These are phyloP conservation scores for Penicillium thymicola DNA, from an alignment of 2,329 filamentous ascomycete species.

Conservation along the genomic window DNA sequence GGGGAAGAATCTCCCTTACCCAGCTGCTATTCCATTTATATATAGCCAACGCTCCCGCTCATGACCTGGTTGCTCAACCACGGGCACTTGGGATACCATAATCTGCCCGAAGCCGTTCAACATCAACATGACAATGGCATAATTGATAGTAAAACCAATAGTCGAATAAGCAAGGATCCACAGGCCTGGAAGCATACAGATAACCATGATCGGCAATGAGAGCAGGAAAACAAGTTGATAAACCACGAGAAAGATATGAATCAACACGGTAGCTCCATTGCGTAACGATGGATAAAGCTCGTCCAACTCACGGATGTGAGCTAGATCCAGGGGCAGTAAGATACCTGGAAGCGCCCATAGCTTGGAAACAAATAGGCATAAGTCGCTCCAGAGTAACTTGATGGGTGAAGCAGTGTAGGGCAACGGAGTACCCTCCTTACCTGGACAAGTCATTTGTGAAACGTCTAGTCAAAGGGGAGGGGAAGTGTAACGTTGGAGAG, in stretches of 20 bases:
- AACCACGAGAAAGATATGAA: slow-evolving; percentile 59
- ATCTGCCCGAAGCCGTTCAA: slow-evolving; percentile 51
- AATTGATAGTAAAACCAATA: slow-evolving; percentile 28
- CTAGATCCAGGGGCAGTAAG: slow-evolving; percentile 56
- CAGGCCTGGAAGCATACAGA: slow-evolving; percentile 44
- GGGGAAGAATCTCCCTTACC: slow-evolving; percentile 27
- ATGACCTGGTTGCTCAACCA: slow-evolving; percentile 35
- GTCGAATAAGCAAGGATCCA: slow-evolving; percentile 29
- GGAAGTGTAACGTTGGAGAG: background rate
- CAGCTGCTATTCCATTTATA: slow-evolving; percentile 64
- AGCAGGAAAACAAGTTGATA: slow-evolving; percentile 62
- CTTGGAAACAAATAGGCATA: slow-evolving; percentile 36
- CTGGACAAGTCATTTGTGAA: slow-evolving; percentile 5
- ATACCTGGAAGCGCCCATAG: slow-evolving; percentile 53
- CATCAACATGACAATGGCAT: slow-evolving; percentile 28
- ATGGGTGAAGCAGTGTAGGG: slow-evolving; percentile 42
- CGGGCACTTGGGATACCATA: slow-evolving; percentile 30
- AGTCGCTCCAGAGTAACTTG: slow-evolving; percentile 39
- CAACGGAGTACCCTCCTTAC: slow-evolving; percentile 23
- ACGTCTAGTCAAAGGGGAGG: background rate
- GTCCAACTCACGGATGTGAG: slow-evolving; percentile 54
- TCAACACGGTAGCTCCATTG: slow-evolving; percentile 56
- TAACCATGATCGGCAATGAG: slow-evolving; percentile 51
- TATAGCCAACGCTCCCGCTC: slow-evolving; percentile 74
- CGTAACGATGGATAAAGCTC: slow-evolving; percentile 59